Evolutionary conservation across 1,139 yeast genomes (phyloP).

Genomic region (Saccharomyces hybrid): DNA sequence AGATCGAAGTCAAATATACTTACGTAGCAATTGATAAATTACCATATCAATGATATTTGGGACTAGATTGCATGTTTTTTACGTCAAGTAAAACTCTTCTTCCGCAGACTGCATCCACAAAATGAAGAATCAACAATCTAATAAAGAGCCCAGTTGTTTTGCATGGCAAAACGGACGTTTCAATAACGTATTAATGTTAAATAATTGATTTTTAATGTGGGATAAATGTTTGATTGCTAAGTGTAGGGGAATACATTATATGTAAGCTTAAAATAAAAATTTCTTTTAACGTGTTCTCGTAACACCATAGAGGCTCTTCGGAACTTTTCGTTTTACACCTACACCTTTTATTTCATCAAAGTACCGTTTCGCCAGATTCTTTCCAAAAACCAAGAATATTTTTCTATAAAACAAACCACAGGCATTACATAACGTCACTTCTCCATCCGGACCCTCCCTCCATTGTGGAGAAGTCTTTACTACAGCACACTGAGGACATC

Average conservation of each 20-base stretch:
- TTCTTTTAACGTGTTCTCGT: background rate
- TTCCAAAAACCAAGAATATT: conserved; percentile 7
- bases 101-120: background rate
- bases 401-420: conserved; percentile 58
- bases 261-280: background rate
- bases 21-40: no score
- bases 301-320: background rate
- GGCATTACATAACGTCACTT: conserved; percentile 78
- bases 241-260: no score
- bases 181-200: background rate
- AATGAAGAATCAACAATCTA: background rate
- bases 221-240: background rate
- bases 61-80: background rate
- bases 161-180: background rate
- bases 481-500: conserved; percentile 67
- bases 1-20: no score
- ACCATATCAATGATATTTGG: background rate
- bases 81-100: background rate
- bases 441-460: conserved; percentile 86
- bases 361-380: conserved; percentile 2
- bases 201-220: no score
- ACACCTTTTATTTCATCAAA: conserved; percentile 2
- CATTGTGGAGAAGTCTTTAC: conserved; percentile 77
- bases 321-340: background rate
- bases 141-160: background rate